These are phyloP conservation scores for Chara braunii DNA, from an alignment of 139 green algal species.

Conservation along the genomic window DNA sequence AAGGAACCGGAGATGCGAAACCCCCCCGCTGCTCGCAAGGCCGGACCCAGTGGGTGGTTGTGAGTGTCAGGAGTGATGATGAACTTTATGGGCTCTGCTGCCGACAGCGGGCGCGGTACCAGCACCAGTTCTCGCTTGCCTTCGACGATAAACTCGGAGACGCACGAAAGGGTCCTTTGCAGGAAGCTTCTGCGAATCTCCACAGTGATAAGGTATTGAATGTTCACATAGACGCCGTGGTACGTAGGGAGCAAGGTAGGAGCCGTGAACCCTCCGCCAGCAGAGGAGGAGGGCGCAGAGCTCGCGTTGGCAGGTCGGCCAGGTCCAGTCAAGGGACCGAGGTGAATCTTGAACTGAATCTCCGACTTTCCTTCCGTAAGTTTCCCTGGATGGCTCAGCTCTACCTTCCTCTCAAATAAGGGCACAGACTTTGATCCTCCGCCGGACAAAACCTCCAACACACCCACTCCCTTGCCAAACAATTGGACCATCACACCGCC, in stretches of 20 bases:
- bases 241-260: background rate
- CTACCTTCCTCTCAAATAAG: background rate
- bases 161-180: background rate
- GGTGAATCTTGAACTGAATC: no score
- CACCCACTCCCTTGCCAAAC: no score
- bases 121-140: background rate
- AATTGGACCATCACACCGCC: no score
- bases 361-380: background rate
- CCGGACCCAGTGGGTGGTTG: background rate
- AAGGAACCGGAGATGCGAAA: conserved; percentile 11
- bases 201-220: background rate
- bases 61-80: background rate
- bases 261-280: background rate
- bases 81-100: background rate
- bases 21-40: background rate
- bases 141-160: conserved; percentile 6
- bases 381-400: background rate
- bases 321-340: no score
- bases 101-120: background rate
- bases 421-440: no score
- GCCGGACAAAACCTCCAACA: no score
- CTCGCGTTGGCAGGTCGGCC: no score
- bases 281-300: no score
- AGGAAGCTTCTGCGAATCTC: background rate
- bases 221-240: background rate